Evolutionary conservation across 169 alveolate species (phyloP), one percentile per base, ranked within the genome.

Genomic region (Plasmodium cynomolgi): DNA sequence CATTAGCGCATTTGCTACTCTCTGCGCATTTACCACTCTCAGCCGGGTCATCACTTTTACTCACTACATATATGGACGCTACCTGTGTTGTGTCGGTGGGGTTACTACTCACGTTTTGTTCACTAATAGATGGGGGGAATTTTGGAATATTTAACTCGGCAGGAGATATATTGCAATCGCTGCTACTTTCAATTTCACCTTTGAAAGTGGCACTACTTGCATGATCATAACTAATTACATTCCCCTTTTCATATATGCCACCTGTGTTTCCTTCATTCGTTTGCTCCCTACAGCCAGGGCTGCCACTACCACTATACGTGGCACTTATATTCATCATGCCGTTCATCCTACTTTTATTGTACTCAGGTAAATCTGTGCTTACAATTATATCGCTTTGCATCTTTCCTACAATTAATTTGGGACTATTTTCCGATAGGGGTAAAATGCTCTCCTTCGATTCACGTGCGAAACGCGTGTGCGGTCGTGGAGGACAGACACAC

Each of bases 301-400:
- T 8, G 8, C 58, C 72, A 81, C 47, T 31, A 11, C 44, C 23
- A 71, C 54, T 56, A 71, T 50, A 93, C n/a, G n/a, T n/a, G 23
- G 86, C 17, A 37, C 79, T 33, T 26, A 54, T 44, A 56, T 68
- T 77, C 20, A 56, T 8, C 29, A 88, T 20, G 23, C 92, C 80
- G 41, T 79, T 93, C 20, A 37, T 84, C 73, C 54, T 75, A 15
- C 31, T 68, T 29, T 79, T 58, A 39, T 15, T 85, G 23, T 83
- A 81, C 54, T 83, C 83, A 20, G 47, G 39, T 62, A 84, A 31
- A 92, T 82, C 83, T 33, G 68, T 72, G 39, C 56, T 83, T 26
- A 84, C 72, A 37, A 81, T 71, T 37, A 71, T 84, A 50, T 75
- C 91, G 47, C 93, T 93, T 73, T 75, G 80, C 84, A 82, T 84